Base-by-base conservation (phyloP, 179 eudicot genomes). In the Sideroxylon spinosum region DNA sequence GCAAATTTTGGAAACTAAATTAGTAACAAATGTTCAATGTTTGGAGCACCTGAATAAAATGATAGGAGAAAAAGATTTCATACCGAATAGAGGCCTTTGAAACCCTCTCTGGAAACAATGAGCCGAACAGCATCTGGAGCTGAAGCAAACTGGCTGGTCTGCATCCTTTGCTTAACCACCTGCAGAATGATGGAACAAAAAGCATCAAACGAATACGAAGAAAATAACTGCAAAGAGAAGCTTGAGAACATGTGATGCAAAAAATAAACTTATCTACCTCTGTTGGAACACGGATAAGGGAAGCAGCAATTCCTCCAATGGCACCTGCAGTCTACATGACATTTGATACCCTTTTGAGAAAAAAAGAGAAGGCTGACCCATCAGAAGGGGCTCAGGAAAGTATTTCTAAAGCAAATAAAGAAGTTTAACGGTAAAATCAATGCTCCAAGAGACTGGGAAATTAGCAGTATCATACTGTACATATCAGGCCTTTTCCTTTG, bases 121-220 rank as follows among this genome's bases (percentile, higher is more conserved):
- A 93, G 82, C n/a, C 93, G 93, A 78, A 93, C 92, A 66, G 97
- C 97, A 82, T 85, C 85, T 75, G 97, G 95, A 73, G 97, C 97
- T 16, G 97, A 91, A 81, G 86, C 76, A 86, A 90, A 95, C 74
- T 95, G 97, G 77, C 95, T 85, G 60, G 97, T 95, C 83, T 95
- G 97, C 97, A 95, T 91, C 82, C 98, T 85, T 83, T 94, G 98
- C 88, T 94, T 94, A 76, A 94, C 94, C 84, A 94, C 98, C 97
- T 94, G 86, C 72, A 82, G 49, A 65, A n/a, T 84, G 66, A 46
- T 48, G 37, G 57, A 57, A 37, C 16, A 29, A 12, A 22, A 13
- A 46, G 55, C 4, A 37, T 29, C 44, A 64, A 76, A 14, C 20
- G 44, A 66, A 52, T 56, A 25, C 56, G 32, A 25, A 25, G 17